Evolutionary conservation across 495 filamentous ascomycete species (phyloP).

Genomic region (Aspergillus hancockii): DNA sequence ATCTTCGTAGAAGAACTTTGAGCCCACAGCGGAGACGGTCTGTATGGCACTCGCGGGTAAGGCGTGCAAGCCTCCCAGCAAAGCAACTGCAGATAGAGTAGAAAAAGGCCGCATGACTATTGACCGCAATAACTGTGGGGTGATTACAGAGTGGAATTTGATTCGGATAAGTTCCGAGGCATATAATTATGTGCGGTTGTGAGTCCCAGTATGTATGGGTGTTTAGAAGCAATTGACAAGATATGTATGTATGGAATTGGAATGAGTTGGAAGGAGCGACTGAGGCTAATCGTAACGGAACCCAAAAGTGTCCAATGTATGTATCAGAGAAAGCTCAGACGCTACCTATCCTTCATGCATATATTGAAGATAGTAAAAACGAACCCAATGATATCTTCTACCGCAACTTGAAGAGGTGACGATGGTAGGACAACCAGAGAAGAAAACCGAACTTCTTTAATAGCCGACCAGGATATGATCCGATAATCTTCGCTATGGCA

Average conservation of each 20-base stretch:
- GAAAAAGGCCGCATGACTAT: not conserved
- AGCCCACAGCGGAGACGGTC: slow-evolving; percentile 69
- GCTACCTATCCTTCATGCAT: not conserved
- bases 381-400: not conserved
- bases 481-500: not conserved
- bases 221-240: not conserved
- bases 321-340: not conserved
- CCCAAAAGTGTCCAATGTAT: not conserved
- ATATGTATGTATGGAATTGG: not conserved
- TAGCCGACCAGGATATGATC: not conserved
- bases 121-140: not conserved
- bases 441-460: slow-evolving; percentile 4
- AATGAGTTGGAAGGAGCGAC: not conserved
- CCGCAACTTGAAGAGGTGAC: not conserved
- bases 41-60: slow-evolving; percentile 38
- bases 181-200: not conserved
- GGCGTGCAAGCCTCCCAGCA: slow-evolving; percentile 34
- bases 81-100: slow-evolving; percentile 16
- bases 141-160: not conserved
- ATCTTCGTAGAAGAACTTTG: slow-evolving; percentile 80
- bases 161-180: not conserved
- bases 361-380: not conserved
- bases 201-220: not conserved
- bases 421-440: not conserved
- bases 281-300: not conserved